Evolutionary conservation across 1,139 yeast species (phyloP).

Genomic region (Debaryomycetaceae sp.): DNA sequence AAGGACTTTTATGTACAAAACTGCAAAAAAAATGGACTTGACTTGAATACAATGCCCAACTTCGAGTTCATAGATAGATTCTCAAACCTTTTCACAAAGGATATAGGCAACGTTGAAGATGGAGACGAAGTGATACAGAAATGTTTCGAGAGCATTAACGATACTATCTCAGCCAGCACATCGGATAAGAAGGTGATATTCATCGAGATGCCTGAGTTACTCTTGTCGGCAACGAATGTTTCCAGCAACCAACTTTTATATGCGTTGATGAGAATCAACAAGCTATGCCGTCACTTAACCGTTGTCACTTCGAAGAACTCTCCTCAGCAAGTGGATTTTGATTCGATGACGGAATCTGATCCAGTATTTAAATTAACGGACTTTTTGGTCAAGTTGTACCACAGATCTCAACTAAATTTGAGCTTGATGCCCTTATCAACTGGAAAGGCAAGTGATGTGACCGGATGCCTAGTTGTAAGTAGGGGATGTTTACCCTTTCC

Average conservation of each 20-base stretch:
- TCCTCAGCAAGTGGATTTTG: slow-evolving; percentile 35
- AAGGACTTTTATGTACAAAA: slow-evolving; percentile 31
- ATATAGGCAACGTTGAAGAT: slow-evolving; percentile 13
- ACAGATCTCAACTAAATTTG: slow-evolving; percentile 49
- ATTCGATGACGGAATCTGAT: slow-evolving; percentile 23
- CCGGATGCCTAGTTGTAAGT: slow-evolving; percentile 63
- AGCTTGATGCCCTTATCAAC: slow-evolving; percentile 65
- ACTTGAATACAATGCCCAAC: slow-evolving; percentile 20
- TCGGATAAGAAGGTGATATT: slow-evolving; percentile 22
- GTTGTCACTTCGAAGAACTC: slow-evolving; percentile 36
- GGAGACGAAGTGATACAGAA: slow-evolving; percentile 16
- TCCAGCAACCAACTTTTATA: slow-evolving; percentile 30
- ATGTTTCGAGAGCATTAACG: slow-evolving; percentile 21
- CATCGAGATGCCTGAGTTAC: slow-evolving; percentile 49
- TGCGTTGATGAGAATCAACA: slow-evolving; percentile 34
- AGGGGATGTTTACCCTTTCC: slow-evolving; percentile 45
- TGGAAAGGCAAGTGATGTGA: slow-evolving; percentile 79
- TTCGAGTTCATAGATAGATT: slow-evolving; percentile 48
- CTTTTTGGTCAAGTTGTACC: slow-evolving; percentile 46
- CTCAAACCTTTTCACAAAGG: slow-evolving; percentile 33
- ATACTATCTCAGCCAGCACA: slow-evolving; percentile 6
- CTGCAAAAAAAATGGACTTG: slow-evolving; percentile 45
- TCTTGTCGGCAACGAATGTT: slow-evolving; percentile 41
- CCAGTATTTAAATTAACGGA: slow-evolving; percentile 40
- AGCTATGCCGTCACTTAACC: slow-evolving; percentile 29